phyloP scores from a whole-genome alignment of 805 yeast species.

The Spathaspora hagerdaliae region DNA sequence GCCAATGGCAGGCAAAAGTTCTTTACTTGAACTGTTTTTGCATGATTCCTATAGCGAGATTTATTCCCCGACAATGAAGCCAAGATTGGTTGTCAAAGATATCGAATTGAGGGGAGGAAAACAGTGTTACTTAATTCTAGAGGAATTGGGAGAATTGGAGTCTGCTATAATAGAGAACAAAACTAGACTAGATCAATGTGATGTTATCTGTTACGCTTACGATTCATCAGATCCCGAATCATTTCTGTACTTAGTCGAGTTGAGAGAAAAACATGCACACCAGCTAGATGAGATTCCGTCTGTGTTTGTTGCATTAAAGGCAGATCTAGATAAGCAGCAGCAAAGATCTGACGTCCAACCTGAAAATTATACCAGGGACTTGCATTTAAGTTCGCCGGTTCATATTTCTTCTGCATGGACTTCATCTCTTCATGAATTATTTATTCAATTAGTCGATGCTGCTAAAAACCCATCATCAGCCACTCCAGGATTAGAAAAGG shows the following conservation, averaged over 20 bases:
- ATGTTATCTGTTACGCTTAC: conserved; percentile 82
- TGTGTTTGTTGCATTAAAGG: conserved; percentile 87
- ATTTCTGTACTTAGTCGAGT: conserved; percentile 72
- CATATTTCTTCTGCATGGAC: conserved; percentile 92
- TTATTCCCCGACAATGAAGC: conserved; percentile 79
- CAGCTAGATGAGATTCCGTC: conserved; percentile 68
- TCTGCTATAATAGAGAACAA: conserved; percentile 75
- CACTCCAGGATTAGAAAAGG: conserved; percentile 65
- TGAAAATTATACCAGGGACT: conserved; percentile 69
- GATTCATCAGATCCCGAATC: conserved; percentile 97
- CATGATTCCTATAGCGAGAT: conserved; percentile 57
- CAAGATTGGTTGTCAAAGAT: conserved; percentile 82
- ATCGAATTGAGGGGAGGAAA: conserved; percentile 93
- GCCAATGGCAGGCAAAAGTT: conserved; percentile 81
- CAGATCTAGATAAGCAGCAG: conserved; percentile 93
- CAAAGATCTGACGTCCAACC: conserved; percentile 86
- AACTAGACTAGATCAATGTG: conserved; percentile 74
- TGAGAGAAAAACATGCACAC: conserved; percentile 56
- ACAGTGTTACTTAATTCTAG: conserved; percentile 86
- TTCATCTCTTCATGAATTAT: conserved; percentile 76
- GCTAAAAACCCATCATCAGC: conserved; percentile 74
- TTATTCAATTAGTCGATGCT: conserved; percentile 83
- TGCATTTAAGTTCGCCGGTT: conserved; percentile 73
- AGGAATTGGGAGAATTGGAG: conserved; percentile 86
- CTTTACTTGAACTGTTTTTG: conserved; percentile 76